Evolutionary conservation across 2,329 filamentous ascomycete genomes (phyloP).

Genomic region (Sphaerostilbella broomeana): DNA sequence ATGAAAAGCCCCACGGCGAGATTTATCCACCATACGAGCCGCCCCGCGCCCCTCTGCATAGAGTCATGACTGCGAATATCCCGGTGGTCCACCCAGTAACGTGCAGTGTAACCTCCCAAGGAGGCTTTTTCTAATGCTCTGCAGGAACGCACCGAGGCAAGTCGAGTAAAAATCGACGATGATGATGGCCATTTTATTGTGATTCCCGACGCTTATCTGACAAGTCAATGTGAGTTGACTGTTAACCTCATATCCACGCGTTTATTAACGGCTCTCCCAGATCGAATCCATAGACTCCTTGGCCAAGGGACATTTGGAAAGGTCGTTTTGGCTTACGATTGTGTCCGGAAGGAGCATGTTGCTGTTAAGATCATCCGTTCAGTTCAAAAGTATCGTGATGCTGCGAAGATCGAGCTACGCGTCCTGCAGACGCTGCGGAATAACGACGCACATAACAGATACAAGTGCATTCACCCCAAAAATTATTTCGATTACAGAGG

Average conservation of each 20-base stretch:
- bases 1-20: slow-evolving; percentile 61
- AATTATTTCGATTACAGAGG: slow-evolving; percentile 97
- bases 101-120: slow-evolving; percentile 27
- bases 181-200: slow-evolving; percentile 98
- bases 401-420: slow-evolving; percentile 86
- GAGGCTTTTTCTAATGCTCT: slow-evolving; percentile 1
- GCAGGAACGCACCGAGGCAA: slow-evolving; percentile 29
- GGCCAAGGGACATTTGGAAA: slow-evolving; percentile 98
- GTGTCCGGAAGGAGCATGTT: slow-evolving; percentile 66
- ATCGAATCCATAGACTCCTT: slow-evolving; percentile 80
- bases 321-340: slow-evolving; percentile 87
- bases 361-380: slow-evolving; percentile 98
- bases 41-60: no score
- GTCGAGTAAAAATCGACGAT: slow-evolving; percentile 76
- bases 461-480: slow-evolving; percentile 91
- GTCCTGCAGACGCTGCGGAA: slow-evolving; percentile 87
- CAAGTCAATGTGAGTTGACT: slow-evolving; percentile 89
- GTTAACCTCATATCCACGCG: slow-evolving; percentile 68
- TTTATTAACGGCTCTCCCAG: slow-evolving; percentile 40
- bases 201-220: slow-evolving; percentile 72
- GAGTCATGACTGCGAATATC: no score
- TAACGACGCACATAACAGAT: slow-evolving; percentile 86
- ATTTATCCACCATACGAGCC: slow-evolving; percentile 57
- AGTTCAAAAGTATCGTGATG: slow-evolving; percentile 96
- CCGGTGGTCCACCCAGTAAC: no score